Base-by-base conservation (phyloP, 2,329 filamentous ascomycete species). In the Atkinsonella hypoxylon region DNA sequence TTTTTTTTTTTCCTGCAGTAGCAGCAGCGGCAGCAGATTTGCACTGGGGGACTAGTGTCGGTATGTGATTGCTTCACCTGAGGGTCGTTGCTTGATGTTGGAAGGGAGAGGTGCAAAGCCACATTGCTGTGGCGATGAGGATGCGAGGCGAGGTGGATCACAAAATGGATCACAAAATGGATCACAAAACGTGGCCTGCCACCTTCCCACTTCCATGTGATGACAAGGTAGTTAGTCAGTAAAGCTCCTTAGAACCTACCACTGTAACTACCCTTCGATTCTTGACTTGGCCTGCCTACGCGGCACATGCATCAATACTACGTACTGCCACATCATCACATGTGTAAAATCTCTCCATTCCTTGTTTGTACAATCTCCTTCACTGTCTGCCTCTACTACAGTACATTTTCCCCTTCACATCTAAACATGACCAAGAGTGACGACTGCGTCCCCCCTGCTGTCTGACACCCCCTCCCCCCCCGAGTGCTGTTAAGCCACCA, bases 351-450 rank as follows among this genome's bases (percentile, higher is more conserved):
- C 45, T 20, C 34, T 32, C 32, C 32, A 26, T 34, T n/a, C 30
- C 18, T 32, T 36, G 17, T 38, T 50, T 47, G 39, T 50, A 45
- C 52, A 50, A 43, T 30, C 18, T 48, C 52, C 43, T 26, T 44
- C 45, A 32, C 40, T 59, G 58, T 63, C 63, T 62, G 59, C 61
- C 58, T 70, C 66, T 70, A 69, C 68, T 70, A 70, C 58, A 69
- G 62, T 69, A 70, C 67, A 70, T 57, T 63, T 58, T 63, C 59
- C 55, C 62, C 59, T 56, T 57, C 54, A 58, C 53, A 56, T 66
- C 63, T 65, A 66, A 57, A 64, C 59, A 62, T 54, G 54, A 54
- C 52, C 56, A 56, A 12, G 4, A 31, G 17, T 48, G 38, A 22
- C 30, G 22, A 20, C 30, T 13, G 18, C 20, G 3, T 18, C 7